A percentile compares a stretch with the other conserved stretches of the same genome.
Conservation (phyloP, 768 basidiomycete genomes). For the Kwoniella newhampshirensis region DNA sequence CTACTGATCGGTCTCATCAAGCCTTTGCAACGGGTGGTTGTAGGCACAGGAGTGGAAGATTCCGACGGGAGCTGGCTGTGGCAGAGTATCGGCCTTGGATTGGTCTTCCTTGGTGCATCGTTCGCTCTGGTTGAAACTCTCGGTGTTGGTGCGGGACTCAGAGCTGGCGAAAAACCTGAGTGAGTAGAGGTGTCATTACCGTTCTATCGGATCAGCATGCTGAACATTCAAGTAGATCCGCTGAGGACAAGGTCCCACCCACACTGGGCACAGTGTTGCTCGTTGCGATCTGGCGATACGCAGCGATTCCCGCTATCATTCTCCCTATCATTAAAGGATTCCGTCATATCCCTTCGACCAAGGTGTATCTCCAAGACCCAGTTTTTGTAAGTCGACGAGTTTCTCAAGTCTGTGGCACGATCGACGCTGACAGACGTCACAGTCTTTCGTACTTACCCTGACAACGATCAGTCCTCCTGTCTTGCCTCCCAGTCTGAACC, state of each 20-base stretch:
- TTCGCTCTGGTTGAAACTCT: constrained; percentile 45
- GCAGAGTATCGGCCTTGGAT: constrained; percentile 39
- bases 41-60: constrained; percentile 20
- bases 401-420: background rate
- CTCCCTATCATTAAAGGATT: constrained; percentile 44
- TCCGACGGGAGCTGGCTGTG: constrained; percentile 34
- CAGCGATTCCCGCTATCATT: constrained; percentile 37
- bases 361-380: constrained; percentile 46
- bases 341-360: constrained; percentile 42
- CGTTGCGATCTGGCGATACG: constrained; percentile 41
- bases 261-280: constrained; percentile 43
- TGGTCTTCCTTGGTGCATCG: constrained; percentile 31
- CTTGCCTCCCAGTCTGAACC: constrained; percentile 25
- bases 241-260: constrained; percentile 43
- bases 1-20: constrained; percentile 46
- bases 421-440: background rate
- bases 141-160: constrained; percentile 33
- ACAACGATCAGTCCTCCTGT: constrained; percentile 41
- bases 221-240: constrained; percentile 2
- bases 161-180: constrained; percentile 34
- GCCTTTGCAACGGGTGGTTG: constrained; percentile 34
- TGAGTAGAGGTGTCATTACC: constrained; percentile 15
- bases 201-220: background rate
- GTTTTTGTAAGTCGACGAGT: constrained; percentile 38
- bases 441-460: constrained; percentile 47